Percentiles rank a stretch among this genome's conserved stretches.
Conservation (phyloP, 2,329 filamentous ascomycete genomes). For the Chaetomiaceae sp. region DNA sequence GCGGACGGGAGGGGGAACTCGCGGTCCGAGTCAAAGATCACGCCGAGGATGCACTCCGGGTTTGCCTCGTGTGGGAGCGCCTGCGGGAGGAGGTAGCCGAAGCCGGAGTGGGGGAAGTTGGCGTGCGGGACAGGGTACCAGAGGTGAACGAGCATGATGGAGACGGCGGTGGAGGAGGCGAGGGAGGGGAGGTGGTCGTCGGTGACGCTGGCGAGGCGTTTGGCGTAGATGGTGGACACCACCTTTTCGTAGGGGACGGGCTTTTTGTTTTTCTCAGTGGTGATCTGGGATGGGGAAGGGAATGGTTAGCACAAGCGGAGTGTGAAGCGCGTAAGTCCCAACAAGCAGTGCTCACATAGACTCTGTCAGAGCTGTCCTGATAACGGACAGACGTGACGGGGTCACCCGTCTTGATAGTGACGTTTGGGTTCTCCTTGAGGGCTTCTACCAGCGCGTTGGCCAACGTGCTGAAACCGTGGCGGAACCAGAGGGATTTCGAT, state of each 20-base stretch:
- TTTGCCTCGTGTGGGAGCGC: conserved; percentile 34
- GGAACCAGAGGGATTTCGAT: conserved; percentile 36
- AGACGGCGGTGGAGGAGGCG: conserved; percentile 56
- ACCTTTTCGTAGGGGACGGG: conserved; percentile 46
- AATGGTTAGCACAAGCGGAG: no score
- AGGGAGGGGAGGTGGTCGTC: conserved; percentile 41
- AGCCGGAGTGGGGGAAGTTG: conserved; percentile 58
- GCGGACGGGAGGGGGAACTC: conserved; percentile 19
- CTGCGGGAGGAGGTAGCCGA: conserved; percentile 87
- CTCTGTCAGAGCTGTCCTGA: conserved; percentile 28
- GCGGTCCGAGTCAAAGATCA: conserved; percentile 81
- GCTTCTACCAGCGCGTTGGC: conserved; percentile 46
- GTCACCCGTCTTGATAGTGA: conserved; percentile 48
- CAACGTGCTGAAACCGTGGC: conserved; percentile 58
- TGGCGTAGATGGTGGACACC: conserved; percentile 57
- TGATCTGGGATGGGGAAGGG: conserved; percentile 7
- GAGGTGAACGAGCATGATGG: conserved; percentile 87
- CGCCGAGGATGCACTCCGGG: conserved; percentile 55
- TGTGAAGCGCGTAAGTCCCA: no score
- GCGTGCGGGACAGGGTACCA: conserved; percentile 66
- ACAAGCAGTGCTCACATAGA: conserved; percentile 36
- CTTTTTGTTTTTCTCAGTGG: conserved; percentile 10
- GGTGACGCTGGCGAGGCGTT: conserved; percentile 37
- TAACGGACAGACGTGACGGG: conserved; percentile 44
- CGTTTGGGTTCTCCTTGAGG: conserved; percentile 49